Percentiles rank a stretch among this genome's conserved stretches.
phyloP scores from a whole-genome alignment of 1,284 basidiomycete genomes.

The Apiotrichum gracile region DNA sequence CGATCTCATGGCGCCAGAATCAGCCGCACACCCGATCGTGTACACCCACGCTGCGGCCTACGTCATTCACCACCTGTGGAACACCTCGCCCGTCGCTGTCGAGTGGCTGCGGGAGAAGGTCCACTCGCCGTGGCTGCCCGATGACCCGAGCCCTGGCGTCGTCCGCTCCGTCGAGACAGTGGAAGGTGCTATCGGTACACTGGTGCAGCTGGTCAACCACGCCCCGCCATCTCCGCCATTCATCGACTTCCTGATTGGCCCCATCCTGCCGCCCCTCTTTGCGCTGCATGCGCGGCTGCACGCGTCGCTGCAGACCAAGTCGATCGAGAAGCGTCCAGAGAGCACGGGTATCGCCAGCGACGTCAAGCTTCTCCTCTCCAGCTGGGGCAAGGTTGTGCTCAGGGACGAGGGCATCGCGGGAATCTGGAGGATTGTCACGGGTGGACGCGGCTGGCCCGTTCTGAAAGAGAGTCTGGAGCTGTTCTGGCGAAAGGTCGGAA shows the following conservation, averaged over 20 bases:
- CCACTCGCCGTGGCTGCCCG: constrained; percentile 28
- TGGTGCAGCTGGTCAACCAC: constrained; percentile 49
- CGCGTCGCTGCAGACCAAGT: constrained; percentile 11
- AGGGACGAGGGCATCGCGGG: constrained; percentile 54
- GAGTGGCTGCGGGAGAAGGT: constrained; percentile 51
- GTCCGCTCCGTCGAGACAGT: constrained; percentile 1
- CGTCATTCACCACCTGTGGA: constrained; percentile 26
- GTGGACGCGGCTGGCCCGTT: constrained; percentile 48
- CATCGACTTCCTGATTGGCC: constrained; percentile 60
- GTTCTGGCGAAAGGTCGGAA: constrained; percentile 23
- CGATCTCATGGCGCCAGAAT: constrained; percentile 20
- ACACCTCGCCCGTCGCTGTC: constrained; percentile 13
- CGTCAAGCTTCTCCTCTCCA: constrained; percentile 56
- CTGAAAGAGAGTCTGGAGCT: constrained; percentile 17
- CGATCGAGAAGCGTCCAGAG: constrained; percentile 30
- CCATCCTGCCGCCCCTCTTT: constrained; percentile 64
- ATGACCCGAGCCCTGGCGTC: constrained; percentile 2
- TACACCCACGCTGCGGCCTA: constrained; percentile 33
- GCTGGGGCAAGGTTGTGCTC: constrained; percentile 66
- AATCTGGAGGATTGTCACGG: constrained; percentile 58
- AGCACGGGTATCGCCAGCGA: constrained; percentile 51
- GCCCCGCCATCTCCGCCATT: constrained; percentile 69
- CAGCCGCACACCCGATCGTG: constrained; percentile 14
- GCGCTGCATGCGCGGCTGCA: constrained; percentile 57
- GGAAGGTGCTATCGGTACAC: constrained; percentile 14